Percentiles rank a stretch among this genome's conserved stretches.
phyloP scores from a whole-genome alignment of 2,329 filamentous ascomycete genomes.

The Fusarium sp. region DNA sequence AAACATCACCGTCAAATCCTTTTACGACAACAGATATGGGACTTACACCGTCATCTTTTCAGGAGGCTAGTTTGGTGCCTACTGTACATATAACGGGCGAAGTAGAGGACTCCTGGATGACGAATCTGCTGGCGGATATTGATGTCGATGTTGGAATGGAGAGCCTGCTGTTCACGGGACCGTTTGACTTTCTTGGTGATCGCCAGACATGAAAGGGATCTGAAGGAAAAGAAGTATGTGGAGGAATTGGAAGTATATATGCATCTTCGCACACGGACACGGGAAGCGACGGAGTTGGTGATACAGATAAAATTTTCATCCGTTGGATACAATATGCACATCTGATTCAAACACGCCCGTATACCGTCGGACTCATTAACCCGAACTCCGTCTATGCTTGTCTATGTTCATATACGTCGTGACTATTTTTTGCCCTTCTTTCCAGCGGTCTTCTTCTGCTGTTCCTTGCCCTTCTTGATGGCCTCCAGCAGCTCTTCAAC shows the following conservation, averaged over 20 bases:
- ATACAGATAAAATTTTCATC: background rate
- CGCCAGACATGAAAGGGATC: background rate
- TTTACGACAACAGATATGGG: constrained; percentile 21
- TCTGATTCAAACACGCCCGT: background rate
- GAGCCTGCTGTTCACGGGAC: constrained; percentile 39
- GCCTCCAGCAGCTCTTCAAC: constrained; percentile 57
- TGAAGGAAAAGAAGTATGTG: background rate
- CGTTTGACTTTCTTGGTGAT: constrained; percentile 42
- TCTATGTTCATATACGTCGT: constrained; percentile 38
- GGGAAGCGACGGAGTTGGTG: constrained; percentile 30
- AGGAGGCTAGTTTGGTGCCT: constrained; percentile 23
- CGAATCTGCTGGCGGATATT: constrained; percentile 35
- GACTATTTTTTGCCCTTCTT: constrained; percentile 46
- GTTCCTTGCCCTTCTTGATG: constrained; percentile 60
- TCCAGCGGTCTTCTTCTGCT: constrained; percentile 44
- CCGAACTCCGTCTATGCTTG: constrained; percentile 44
- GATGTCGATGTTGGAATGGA: constrained; percentile 37
- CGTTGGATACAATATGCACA: constrained; percentile 16
- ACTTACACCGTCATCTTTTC: constrained; percentile 21
- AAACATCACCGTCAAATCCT: constrained; percentile 26
- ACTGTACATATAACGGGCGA: constrained; percentile 35
- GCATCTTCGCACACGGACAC: constrained; percentile 27
- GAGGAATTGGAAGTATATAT: constrained; percentile 7
- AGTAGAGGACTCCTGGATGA: constrained; percentile 34
- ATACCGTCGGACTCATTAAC: constrained; percentile 22